phyloP scores from a whole-genome alignment of 352 stramenopile species.

The Phytophthora pisi region DNA sequence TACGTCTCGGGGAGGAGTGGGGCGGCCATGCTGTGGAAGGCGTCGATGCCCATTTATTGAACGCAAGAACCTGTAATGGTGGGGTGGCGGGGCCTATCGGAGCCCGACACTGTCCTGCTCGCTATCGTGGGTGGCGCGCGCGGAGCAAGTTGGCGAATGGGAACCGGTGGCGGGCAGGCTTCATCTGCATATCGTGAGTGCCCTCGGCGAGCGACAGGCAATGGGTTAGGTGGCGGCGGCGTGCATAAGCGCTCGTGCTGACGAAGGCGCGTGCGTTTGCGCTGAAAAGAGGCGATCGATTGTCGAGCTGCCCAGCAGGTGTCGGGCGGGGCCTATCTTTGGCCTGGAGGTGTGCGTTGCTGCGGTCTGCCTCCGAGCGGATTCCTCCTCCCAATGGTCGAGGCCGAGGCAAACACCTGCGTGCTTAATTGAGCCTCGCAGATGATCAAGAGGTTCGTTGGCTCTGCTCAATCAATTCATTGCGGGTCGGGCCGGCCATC shows the following conservation, averaged over 20 bases:
- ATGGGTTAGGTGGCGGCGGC: slow-evolving; percentile 17
- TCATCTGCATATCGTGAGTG: slow-evolving; percentile 10
- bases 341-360: slow-evolving; percentile 10
- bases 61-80: neutral
- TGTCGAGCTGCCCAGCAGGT: slow-evolving; percentile 12
- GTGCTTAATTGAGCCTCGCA: slow-evolving; percentile 1
- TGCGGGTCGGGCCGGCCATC: neutral
- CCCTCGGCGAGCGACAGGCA: slow-evolving; percentile 26
- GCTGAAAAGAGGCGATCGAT: slow-evolving; percentile 26
- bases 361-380: slow-evolving; percentile 28
- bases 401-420: neutral
- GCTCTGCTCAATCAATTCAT: slow-evolving; percentile 13
- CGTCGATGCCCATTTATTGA: slow-evolving; percentile 28
- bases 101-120: neutral
- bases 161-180: slow-evolving; percentile 1
- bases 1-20: slow-evolving; percentile 38
- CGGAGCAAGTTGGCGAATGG: slow-evolving; percentile 34
- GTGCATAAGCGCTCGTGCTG: slow-evolving; percentile 21
- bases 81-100: neutral
- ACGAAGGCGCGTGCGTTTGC: slow-evolving; percentile 22
- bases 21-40: slow-evolving; percentile 22
- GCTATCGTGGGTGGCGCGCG: slow-evolving; percentile 12
- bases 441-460: slow-evolving; percentile 25
- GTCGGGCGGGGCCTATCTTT: slow-evolving; percentile 14
- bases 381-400: slow-evolving; percentile 31